Conservation (phyloP, 2,329 filamentous ascomycete genomes). For the Clarireedia monteithiana region DNA sequence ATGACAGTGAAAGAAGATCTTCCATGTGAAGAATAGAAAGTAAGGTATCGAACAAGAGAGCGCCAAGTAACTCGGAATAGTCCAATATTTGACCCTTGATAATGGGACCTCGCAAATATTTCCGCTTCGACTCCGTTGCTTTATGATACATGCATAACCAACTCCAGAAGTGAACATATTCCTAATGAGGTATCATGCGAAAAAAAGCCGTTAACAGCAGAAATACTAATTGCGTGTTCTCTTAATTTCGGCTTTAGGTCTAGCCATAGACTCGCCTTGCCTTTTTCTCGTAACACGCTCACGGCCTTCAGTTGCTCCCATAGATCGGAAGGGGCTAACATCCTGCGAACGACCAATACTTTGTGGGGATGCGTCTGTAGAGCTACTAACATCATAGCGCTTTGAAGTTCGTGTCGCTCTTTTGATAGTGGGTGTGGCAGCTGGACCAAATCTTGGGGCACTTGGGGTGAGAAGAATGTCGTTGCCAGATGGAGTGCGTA, state of each 20-base stretch:
- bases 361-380: constrained; percentile 22
- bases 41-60: not conserved
- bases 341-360: constrained; percentile 11
- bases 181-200: not conserved
- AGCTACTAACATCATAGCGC: constrained; percentile 29
- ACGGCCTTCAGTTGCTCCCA: constrained; percentile 40
- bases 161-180: not conserved
- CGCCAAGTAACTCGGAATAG: not conserved
- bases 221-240: constrained; percentile 1
- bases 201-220: not conserved
- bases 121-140: not conserved
- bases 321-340: constrained; percentile 52
- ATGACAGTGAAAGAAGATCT: not conserved
- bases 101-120: no score
- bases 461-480: constrained; percentile 42
- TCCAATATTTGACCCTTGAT: not conserved
- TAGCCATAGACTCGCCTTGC: constrained; percentile 32
- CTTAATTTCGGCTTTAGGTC: constrained; percentile 19
- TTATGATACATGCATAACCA: not conserved
- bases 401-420: constrained; percentile 50
- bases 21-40: constrained; percentile 1
- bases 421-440: constrained; percentile 54
- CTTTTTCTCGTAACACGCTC: constrained; percentile 38
- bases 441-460: constrained; percentile 47
- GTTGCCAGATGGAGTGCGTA: constrained; percentile 10